Evolutionary conservation across 768 basidiomycete genomes (phyloP), one percentile per base, ranked within the genome.

Genomic region (Dioszegia aurantiaca): DNA sequence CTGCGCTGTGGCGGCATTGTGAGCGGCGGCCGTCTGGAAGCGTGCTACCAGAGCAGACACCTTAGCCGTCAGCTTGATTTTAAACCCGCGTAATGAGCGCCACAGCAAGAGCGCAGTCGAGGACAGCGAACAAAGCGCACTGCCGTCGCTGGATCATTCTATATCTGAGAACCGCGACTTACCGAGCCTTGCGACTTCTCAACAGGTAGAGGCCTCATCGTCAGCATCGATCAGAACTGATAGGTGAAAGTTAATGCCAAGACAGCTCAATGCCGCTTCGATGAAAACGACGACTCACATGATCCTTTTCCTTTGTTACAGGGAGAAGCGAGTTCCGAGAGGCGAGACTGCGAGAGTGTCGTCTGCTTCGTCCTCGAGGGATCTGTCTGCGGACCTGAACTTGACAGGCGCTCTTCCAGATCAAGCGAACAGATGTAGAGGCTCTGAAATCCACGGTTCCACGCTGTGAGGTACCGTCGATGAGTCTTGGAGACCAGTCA

Each of bases 131-230:
- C 21, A 31, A 47, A 24, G 49, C 17, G 23, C 28, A 17, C 5
- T 24, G 28, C 12, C 24, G 31, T 42, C 2, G 33, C 55, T 27
- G 30, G 37, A 9, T 11, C n/a, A 19, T 8, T 3, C 16, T 27
- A 10, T 23, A 8, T 43, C 21, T 27, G 39, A n/a, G n/a, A n/a
- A 44, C 27, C 19, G 23, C 4, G 21, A 58, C 69, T 55, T 45
- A 71, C 69, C 42, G 61, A 63, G 5, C 69, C 69, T 60, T 71
- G 69, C 0, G 69, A 71, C 52, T 62, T 40, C 49, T 71, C 69
- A 10, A 71, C 69, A 6, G 69, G 69, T 21, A 71, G 55, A 0
- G 69, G 69, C 69, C 65, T 70, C 8, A 21, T 28, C 27, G 19
- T 58, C 57, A 58, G 57, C 31, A n/a, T 31, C 3, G 8, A 17